Conservation (phyloP, 2,329 filamentous ascomycete genomes). For the Esteya vermicola region DNA sequence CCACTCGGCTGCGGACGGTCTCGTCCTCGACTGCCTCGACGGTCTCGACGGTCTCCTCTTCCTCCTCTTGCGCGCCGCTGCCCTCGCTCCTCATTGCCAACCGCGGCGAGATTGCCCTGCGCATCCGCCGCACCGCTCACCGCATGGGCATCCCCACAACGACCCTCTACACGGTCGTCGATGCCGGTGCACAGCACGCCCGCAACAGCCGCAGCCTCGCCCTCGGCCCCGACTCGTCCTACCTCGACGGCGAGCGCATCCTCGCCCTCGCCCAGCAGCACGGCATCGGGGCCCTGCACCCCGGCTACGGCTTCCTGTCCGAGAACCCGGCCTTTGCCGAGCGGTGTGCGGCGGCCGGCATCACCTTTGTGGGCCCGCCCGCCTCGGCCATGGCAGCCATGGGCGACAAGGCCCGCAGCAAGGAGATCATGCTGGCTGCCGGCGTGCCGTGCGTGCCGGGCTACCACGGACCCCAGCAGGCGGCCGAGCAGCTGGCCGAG, state of each 20-base stretch:
- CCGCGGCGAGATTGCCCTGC: conserved; percentile 88
- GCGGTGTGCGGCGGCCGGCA: conserved; percentile 74
- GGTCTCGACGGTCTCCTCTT: conserved; percentile 18
- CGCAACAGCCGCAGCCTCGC: conserved; percentile 70
- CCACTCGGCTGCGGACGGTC: conserved; percentile 5
- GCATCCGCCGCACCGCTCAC: conserved; percentile 77
- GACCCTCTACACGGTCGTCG: conserved; percentile 88
- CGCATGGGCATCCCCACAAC: conserved; percentile 85
- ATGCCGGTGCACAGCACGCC: conserved; percentile 77
- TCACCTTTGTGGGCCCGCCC: conserved; percentile 90
- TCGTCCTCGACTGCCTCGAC: conserved; percentile 6
- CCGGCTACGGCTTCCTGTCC: conserved; percentile 69
- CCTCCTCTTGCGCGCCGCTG: conserved; percentile 24
- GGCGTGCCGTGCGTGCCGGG: conserved; percentile 93
- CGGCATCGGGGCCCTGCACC: conserved; percentile 83
- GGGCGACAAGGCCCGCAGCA: conserved; percentile 86
- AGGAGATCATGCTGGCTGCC: conserved; percentile 93
- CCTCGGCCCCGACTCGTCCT: conserved; percentile 73
- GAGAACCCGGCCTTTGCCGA: conserved; percentile 73
- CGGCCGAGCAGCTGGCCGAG: conserved; percentile 39
- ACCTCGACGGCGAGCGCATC: conserved; percentile 87
- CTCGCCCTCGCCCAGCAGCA: conserved; percentile 75
- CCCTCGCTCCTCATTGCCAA: conserved; percentile 90
- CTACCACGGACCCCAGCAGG: conserved; percentile 81
- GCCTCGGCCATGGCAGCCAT: conserved; percentile 71